Evolutionary conservation across 352 stramenopile genomes (phyloP).

Genomic region (Pythium volutum): DNA sequence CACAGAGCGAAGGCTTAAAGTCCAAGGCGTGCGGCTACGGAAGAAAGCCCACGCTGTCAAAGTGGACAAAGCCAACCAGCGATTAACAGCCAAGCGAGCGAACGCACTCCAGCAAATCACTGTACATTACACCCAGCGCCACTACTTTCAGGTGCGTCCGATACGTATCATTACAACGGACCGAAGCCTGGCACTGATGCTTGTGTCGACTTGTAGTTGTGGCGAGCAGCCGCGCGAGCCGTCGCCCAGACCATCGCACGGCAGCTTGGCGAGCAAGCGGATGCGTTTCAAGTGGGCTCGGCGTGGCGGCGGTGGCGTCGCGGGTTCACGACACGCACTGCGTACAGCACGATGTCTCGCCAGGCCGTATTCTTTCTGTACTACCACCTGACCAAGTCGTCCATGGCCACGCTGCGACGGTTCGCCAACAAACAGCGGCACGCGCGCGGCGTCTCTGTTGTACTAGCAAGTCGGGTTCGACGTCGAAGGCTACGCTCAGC

Average conservation of each 20-base stretch:
- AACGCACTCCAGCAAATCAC: constrained; percentile 7
- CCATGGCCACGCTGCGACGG: constrained; percentile 3
- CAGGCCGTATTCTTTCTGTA: constrained; percentile 28
- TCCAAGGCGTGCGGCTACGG: constrained; percentile 7
- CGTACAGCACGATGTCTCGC: constrained; percentile 4
- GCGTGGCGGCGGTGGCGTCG: constrained; percentile 18
- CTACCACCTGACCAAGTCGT: constrained; percentile 27
- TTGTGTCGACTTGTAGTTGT: constrained; percentile 4
- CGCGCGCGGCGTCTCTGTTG: constrained; percentile 11
- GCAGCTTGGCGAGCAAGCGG: constrained; percentile 1
- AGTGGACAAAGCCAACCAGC: neutral
- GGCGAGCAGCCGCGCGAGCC: neutral
- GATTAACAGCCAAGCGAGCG: neutral
- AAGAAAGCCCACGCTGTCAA: neutral
- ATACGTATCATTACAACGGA: neutral
- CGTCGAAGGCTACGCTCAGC: constrained; percentile 4
- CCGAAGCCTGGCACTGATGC: neutral
- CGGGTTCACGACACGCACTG: constrained; percentile 5
- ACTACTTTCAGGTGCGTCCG: constrained; percentile 24
- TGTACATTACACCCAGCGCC: constrained; percentile 18
- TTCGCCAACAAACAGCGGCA: constrained; percentile 5
- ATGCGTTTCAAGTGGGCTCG: constrained; percentile 13
- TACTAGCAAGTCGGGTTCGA: constrained; percentile 13
- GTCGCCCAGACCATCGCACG: constrained; percentile 1
- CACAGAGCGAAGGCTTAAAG: constrained; percentile 12